Conservation (phyloP, 2,329 filamentous ascomycete species). For the Colletotrichum orbiculare region DNA sequence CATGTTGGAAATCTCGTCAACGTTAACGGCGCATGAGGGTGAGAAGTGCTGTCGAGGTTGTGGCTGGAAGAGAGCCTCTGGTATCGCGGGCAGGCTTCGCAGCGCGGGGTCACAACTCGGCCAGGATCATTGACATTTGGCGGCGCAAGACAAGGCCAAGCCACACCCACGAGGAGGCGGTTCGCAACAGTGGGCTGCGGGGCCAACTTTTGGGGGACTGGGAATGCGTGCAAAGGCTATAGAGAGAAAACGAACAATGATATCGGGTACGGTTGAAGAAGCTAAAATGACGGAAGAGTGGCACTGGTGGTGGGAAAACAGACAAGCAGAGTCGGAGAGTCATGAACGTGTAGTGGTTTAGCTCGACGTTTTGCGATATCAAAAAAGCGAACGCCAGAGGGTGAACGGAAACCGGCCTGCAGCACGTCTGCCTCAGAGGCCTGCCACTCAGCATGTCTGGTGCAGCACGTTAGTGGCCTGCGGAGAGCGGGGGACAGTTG, state of each 20-base stretch:
- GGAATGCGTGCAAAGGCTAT: constrained; percentile 7
- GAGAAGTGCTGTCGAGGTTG: constrained; percentile 13
- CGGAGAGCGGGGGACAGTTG: too few species aligned
- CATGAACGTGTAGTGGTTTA: constrained; percentile 17
- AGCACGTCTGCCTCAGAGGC: constrained; percentile 35
- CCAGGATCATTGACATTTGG: constrained; percentile 37
- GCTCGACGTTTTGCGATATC: constrained; percentile 36
- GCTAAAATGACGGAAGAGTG: constrained; percentile 23
- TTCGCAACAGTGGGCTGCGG: constrained; percentile 30
- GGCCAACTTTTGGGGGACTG: constrained; percentile 29
- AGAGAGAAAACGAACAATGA: neutral
- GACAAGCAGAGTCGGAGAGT: constrained; percentile 19
- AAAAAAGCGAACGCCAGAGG: constrained; percentile 10
- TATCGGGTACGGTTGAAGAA: constrained; percentile 3
- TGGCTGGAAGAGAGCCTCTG: constrained; percentile 18
- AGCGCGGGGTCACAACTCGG: constrained; percentile 36
- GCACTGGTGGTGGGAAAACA: constrained; percentile 26
- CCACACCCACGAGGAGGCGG: constrained; percentile 31
- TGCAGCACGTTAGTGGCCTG: neutral
- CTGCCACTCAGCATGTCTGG: constrained; percentile 18
- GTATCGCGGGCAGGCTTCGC: constrained; percentile 29
- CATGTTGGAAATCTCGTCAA: constrained; percentile 68
- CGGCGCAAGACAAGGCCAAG: constrained; percentile 35
- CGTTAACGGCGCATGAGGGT: constrained; percentile 30
- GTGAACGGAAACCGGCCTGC: constrained; percentile 23